Conservation (phyloP, 2,329 filamentous ascomycete genomes). For the Diaporthe capsici region DNA sequence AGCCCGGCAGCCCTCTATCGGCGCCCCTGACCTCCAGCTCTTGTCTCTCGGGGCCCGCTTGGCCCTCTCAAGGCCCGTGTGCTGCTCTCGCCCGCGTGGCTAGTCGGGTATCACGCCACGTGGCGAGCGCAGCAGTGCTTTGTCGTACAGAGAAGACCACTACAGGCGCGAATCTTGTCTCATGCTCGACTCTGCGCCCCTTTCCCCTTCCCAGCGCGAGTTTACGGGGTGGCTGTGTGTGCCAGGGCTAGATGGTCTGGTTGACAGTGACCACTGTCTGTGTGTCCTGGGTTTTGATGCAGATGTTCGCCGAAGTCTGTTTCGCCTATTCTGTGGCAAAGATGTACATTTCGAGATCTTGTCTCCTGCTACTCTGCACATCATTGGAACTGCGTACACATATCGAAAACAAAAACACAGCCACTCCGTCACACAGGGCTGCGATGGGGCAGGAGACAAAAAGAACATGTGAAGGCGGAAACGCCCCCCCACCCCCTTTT, state of each 20-base stretch:
- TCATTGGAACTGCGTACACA: not conserved
- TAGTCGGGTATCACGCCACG: not conserved
- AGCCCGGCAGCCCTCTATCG: not conserved
- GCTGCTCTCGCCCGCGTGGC: not conserved
- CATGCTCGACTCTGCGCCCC: not conserved
- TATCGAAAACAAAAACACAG: not conserved
- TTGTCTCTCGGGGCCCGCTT: not conserved
- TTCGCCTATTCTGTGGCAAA: not conserved
- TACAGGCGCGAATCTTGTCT: not conserved
- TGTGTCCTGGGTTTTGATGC: not conserved
- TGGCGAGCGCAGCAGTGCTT: conserved; percentile 1
- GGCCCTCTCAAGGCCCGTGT: too few species aligned
- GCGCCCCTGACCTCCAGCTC: not conserved
- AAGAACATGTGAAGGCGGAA: not conserved
- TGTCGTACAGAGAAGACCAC: not conserved
- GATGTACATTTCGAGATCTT: not conserved
- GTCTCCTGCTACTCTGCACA: not conserved
- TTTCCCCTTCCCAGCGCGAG: not conserved
- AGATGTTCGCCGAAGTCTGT: not conserved
- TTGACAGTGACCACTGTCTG: not conserved
- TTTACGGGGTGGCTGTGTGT: not conserved
- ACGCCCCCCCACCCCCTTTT: too few species aligned
- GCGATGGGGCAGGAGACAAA: not conserved
- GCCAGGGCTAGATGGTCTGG: not conserved
- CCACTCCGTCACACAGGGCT: not conserved